Base-by-base conservation (phyloP, 2,329 filamentous ascomycete genomes). In the Fusarium papillatum region DNA sequence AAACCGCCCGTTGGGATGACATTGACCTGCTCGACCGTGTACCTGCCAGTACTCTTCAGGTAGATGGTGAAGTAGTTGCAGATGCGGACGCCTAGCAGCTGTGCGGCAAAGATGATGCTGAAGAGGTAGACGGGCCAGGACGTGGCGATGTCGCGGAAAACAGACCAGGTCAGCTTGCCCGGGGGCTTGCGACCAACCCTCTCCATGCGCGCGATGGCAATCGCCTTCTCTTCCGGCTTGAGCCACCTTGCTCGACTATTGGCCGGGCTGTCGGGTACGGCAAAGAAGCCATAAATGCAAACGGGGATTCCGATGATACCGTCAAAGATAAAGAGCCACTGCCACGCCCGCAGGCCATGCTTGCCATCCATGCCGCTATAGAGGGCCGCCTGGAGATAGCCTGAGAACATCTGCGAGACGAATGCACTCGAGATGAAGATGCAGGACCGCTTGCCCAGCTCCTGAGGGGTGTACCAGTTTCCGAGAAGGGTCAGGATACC, bases 341-440 rank as follows among this genome's bases (percentile, higher is more conserved):
- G 59, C 59, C 59, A 62, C 34, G 19, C 38, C 7, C 34, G 22
- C 6, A 62, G 34, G 17, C 59, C 59, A 29, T 36, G 29, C 7
- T 41, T 31, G 2, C 59, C 59, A 29, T 62, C 34, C 17, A 62
- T 14, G 36, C 26, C 26, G 0, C 26, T 50, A 26, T 50, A 50
- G 14, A 50, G 22, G 3, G 46, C 46, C 0, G 46, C 46, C 16
- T 50, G 46, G 7, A 50, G 22, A 14, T 50, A 50, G 4, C 46
- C 46, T 3, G 22, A 22, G 22, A 50, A 50, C 14, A 26, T 26
- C 13, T 68, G 57, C 2, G 67, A 68, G 4, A 72, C 38, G 5
- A 64, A 60, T 3, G 63, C 68, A 31, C 86, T 80, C 65, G 88
- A 83, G 7, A 68, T 65, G 19, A 68, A 74, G 2, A 74, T 57